Evolutionary conservation across 805 yeast species (phyloP).

Genomic region (Saccharomyces mikatae): DNA sequence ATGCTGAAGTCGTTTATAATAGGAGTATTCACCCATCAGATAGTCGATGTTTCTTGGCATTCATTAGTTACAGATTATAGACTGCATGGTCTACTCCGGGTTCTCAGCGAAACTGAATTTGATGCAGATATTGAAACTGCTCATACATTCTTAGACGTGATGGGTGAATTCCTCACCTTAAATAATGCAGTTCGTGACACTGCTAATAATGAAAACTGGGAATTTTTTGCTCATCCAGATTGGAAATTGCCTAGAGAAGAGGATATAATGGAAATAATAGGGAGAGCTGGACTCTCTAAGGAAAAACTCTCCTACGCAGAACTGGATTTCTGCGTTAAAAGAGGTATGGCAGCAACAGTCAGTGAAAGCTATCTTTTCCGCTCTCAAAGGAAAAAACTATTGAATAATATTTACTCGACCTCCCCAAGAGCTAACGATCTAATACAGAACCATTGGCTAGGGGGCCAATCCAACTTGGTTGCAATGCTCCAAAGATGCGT

Average conservation of each 20-base stretch:
- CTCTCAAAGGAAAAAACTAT: constrained; percentile 7
- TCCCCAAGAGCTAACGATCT: constrained; percentile 18
- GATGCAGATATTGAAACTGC: constrained; percentile 42
- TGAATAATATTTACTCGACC: constrained; percentile 10
- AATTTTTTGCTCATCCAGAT: constrained; percentile 21
- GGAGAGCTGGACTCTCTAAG: constrained; percentile 30
- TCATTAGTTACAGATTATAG: constrained; percentile 37
- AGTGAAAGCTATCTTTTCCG: constrained; percentile 34
- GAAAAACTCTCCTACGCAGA: constrained; percentile 28
- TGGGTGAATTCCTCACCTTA: constrained; percentile 53
- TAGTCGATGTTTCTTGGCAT: constrained; percentile 64
- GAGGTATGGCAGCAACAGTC: constrained; percentile 46
- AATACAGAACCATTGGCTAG: constrained; percentile 20
- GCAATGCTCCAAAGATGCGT: constrained; percentile 17
- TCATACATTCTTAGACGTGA: constrained; percentile 50
- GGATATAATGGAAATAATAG: constrained; percentile 38
- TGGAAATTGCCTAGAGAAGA: constrained; percentile 38
- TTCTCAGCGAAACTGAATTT: constrained; percentile 47
- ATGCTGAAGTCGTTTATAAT: constrained; percentile 45
- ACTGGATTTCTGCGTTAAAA: constrained; percentile 41
- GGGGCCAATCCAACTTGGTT: constrained; percentile 21
- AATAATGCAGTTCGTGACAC: constrained; percentile 28
- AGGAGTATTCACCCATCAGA: constrained; percentile 56
- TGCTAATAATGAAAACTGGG: constrained; percentile 7
- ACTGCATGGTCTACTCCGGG: constrained; percentile 41